These are phyloP conservation scores for Neonectria sp. DNA, from an alignment of 2,329 filamentous ascomycete genomes.

Conservation along the genomic window DNA sequence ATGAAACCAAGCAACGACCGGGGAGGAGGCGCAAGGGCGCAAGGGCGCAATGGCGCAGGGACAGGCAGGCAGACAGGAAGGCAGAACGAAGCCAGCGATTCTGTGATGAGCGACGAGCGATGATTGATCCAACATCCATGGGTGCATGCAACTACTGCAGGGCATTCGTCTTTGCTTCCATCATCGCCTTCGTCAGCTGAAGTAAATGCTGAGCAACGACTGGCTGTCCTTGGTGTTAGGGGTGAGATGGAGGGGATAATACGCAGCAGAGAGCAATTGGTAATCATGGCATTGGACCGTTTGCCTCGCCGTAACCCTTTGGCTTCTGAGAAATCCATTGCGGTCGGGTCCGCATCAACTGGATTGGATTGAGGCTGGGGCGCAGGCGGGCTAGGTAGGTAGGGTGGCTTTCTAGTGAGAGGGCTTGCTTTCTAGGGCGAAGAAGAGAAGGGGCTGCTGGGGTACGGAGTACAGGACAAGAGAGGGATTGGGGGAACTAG, in stretches of 20 bases:
- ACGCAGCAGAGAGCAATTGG: slow-evolving; percentile 33
- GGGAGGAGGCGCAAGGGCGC: slow-evolving; percentile 18
- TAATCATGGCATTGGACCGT: slow-evolving; percentile 38
- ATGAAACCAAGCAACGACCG: slow-evolving; percentile 2
- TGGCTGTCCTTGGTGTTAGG: slow-evolving; percentile 32
- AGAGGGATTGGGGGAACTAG: slow-evolving; percentile 10
- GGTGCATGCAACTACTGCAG: slow-evolving; percentile 27
- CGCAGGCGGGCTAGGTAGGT: slow-evolving; percentile 27
- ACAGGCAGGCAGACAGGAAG: slow-evolving; percentile 26
- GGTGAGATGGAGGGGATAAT: slow-evolving; percentile 3
- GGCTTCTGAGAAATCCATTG: slow-evolving; percentile 19
- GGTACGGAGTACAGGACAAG: not conserved
- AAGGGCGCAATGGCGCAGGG: slow-evolving; percentile 19
- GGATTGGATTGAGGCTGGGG: slow-evolving; percentile 33
- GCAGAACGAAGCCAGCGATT: slow-evolving; percentile 23
- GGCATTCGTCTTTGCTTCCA: slow-evolving; percentile 23
- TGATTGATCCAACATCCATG: not conserved
- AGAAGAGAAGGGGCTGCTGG: not conserved
- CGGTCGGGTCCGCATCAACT: slow-evolving; percentile 21
- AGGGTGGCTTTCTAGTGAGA: slow-evolving; percentile 31
- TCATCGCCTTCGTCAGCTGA: slow-evolving; percentile 24
- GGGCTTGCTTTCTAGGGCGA: slow-evolving; percentile 10
- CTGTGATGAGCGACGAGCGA: not conserved
- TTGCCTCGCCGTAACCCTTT: slow-evolving; percentile 26
- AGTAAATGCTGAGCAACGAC: slow-evolving; percentile 23